Conservation (phyloP, 306 rosid species). For the Cucurbita argyrosperma region DNA sequence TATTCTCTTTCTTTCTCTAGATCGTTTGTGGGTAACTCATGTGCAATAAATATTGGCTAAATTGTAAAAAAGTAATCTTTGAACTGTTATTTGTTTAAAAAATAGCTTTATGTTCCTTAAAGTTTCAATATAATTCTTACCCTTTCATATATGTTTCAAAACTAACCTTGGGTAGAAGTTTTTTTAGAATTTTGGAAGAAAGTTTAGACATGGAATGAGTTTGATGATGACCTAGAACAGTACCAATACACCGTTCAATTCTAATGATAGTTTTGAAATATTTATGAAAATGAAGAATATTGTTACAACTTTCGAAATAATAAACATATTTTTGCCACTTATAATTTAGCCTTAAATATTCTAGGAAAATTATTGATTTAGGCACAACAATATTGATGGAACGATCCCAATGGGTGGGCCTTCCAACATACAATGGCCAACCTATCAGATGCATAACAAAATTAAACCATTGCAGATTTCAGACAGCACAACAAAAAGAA, state of each 20-base stretch:
- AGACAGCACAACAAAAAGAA: not conserved
- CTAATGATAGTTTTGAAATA: no score
- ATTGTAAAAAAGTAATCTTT: no score
- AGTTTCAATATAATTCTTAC: not conserved
- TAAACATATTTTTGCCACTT: not conserved
- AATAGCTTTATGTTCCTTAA: no score
- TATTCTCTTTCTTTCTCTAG: no score
- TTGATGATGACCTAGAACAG: not conserved
- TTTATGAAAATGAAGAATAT: not conserved
- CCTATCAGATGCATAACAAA: not conserved
- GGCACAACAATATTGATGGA: not conserved
- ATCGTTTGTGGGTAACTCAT: not conserved
- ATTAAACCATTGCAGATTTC: not conserved
- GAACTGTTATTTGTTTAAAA: no score
- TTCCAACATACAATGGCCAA: not conserved
- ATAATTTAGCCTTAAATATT: not conserved
- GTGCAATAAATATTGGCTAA: not conserved
- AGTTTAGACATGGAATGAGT: not conserved
- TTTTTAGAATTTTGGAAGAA: not conserved
- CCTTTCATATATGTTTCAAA: no score
- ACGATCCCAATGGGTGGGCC: not conserved
- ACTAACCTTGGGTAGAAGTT: no score
- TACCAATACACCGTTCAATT: not conserved
- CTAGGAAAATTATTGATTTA: not conserved
- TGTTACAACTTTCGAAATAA: no score